Base-by-base conservation (phyloP, 208 protist genomes). In the Leishmania tropica region DNA sequence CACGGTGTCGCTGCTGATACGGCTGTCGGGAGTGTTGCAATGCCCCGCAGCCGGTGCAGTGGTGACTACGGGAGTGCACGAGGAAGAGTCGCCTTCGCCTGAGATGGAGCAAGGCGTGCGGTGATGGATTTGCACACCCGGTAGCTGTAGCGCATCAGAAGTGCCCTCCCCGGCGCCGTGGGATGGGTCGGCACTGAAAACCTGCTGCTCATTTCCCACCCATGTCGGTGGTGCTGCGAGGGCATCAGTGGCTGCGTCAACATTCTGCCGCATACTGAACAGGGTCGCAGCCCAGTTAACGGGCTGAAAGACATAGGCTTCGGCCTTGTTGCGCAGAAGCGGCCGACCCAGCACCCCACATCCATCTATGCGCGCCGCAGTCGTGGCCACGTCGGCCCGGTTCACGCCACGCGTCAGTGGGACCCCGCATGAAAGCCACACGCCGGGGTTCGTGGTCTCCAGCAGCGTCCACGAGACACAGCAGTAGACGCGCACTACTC, bases 351-450 rank as follows among this genome's bases (percentile, higher is more conserved):
- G 86, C n/a, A 87, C 83, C 3, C 82, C 85, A 37, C 86, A 90
- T 19, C 85, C 83, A 67, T 93, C 89, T 37, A 84, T 77, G 48
- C 87, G 86, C 21, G 78, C 56, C n/a, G 81, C 75, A 47, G 64
- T 65, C 17, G 71, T 74, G 47, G 76, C 35, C 31, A 81, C 79
- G n/a, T 53, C 31, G 72, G 80, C 73, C 11, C 19, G 21, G 3
- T 79, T 40, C 73, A 87, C 85, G 65, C 84, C 88, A 35, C 87
- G 87, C 15, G 89, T 90, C n/a, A 92, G 87, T 35, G 81, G 47
- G 11, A 83, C 73, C 31, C 93, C 93, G 56, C 92, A 94, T 24
- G 88, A 91, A 35, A 87, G 81, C 85, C 84, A 91, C 65, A 86
- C 73, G 28, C 75, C 76, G 13, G 75, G 42, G 45, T 86, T 70